A percentile compares a stretch with the other conserved stretches of the same genome.
These are phyloP conservation scores for Santalum album DNA, from an alignment of 164 flowering plant genomes.

Conservation along the genomic window DNA sequence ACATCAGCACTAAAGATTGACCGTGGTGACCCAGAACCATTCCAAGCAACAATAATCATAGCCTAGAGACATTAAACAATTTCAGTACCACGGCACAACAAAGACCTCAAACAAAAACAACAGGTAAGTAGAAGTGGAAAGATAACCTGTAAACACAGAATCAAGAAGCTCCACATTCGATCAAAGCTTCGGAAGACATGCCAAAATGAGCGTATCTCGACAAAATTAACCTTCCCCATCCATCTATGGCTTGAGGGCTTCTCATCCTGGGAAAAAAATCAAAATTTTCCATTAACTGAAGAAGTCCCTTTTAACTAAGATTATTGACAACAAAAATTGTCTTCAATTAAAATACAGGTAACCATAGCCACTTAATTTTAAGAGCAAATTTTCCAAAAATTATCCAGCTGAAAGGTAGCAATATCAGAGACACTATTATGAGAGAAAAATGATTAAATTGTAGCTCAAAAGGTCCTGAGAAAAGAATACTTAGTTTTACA, in stretches of 20 bases:
- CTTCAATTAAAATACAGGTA: too few species aligned
- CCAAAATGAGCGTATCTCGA: slow-evolving; percentile 90
- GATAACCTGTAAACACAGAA: slow-evolving; percentile 75
- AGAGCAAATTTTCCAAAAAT: too few species aligned
- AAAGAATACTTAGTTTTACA: too few species aligned
- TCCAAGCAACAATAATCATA: slow-evolving; percentile 96
- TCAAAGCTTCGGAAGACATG: slow-evolving; percentile 92
- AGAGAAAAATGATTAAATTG: too few species aligned
- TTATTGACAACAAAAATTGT: too few species aligned
- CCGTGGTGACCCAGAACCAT: slow-evolving; percentile 61
- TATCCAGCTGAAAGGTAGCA: too few species aligned
- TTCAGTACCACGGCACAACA: not conserved
- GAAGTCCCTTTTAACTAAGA: too few species aligned
- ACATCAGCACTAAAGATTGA: slow-evolving; percentile 47
- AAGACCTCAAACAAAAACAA: slow-evolving; percentile 2
- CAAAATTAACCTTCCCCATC: slow-evolving; percentile 90
- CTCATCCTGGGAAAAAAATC: slow-evolving; percentile 36
- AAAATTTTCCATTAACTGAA: too few species aligned
- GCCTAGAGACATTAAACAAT: slow-evolving; percentile 33
- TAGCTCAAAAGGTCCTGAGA: too few species aligned
- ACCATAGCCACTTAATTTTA: too few species aligned
- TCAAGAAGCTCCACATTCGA: slow-evolving; percentile 89
- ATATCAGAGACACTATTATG: too few species aligned
- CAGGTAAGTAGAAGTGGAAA: not conserved
- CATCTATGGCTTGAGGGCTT: slow-evolving; percentile 45